Base-by-base conservation (phyloP, 768 basidiomycete genomes). In the Dendrothele bispora region DNA sequence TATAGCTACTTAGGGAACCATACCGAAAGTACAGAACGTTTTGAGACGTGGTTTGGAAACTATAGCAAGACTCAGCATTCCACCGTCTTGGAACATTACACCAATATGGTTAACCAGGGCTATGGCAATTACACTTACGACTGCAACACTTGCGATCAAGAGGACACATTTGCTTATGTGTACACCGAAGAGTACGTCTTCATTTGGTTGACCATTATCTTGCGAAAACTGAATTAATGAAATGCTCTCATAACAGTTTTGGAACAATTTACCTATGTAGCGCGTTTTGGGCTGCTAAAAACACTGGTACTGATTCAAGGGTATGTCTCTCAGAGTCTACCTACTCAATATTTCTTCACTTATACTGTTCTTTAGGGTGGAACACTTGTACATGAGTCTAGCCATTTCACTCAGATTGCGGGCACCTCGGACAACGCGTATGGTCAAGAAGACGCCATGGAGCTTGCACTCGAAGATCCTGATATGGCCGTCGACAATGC, bases 21-120 rank as follows among this genome's bases (percentile, higher is more conserved):
- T 54, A 69, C 67, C 32, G 39, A 60, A 1, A 37, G 64, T 24
- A 66, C 70, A 7, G 52, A 69, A 29, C 69, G 73, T 38, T 77
- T 63, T 57, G 64, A 62, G 39, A 74, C 73, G 35, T 77, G 76
- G 76, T 77, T 78, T 59, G 76, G 75, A 25, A 59, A 68, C 11
- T 74, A 64, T 58, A 70, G 66, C 22, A 39, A 51, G 40, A 47
- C 67, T 26, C 68, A 67, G 47, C 66, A 68, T 58, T 58, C 49
- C 52, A 73, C 68, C 17, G 63, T 75, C 49, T 55, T 61, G n/a
- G 61, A 58, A 52, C 71, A 75, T 58, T 76, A 56, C 60, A 55
- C 52, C 27, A 64, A 62, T 34, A 67, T 76, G 52, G 61, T 57
- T 50, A 48, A 53, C 41, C 59, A 59, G 51, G 48, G 30, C 24